phyloP scores from a whole-genome alignment of 805 yeast genomes.

The Suhomyces sp. region DNA sequence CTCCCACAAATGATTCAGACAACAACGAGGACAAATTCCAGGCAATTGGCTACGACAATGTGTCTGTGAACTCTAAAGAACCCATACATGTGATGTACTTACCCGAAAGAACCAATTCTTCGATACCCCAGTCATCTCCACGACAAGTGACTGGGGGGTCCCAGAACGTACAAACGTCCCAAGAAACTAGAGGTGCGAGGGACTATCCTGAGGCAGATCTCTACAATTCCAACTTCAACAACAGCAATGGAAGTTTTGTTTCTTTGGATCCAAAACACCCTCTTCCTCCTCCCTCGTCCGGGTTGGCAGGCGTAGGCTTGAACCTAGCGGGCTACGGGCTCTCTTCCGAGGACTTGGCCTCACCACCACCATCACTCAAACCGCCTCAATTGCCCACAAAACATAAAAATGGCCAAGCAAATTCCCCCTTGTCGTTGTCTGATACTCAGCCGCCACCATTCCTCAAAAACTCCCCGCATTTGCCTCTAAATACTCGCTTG shows the following conservation, averaged over 20 bases:
- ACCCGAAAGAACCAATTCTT: slow-evolving; percentile 14
- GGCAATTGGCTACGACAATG: slow-evolving; percentile 36
- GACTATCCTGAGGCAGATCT: neutral
- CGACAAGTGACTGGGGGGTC: slow-evolving; percentile 5
- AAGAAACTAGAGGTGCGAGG: neutral
- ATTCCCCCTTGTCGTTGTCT: neutral
- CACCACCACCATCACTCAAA: slow-evolving; percentile 21
- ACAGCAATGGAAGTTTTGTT: slow-evolving; percentile 6
- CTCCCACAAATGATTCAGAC: neutral
- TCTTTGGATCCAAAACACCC: slow-evolving; percentile 14
- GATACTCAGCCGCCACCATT: slow-evolving; percentile 3
- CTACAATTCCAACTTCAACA: neutral
- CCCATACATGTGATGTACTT: slow-evolving; percentile 30
- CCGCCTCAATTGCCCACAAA: neutral
- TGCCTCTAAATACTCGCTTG: slow-evolving; percentile 2
- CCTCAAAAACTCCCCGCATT: neutral
- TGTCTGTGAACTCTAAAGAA: slow-evolving; percentile 19
- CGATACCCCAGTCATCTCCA: slow-evolving; percentile 2
- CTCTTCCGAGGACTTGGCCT: slow-evolving; percentile 22
- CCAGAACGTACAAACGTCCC: slow-evolving; percentile 1
- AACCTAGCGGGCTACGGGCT: slow-evolving; percentile 28
- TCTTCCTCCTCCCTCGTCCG: neutral
- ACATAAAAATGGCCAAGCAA: neutral
- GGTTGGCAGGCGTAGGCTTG: slow-evolving; percentile 22
- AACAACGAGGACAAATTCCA: slow-evolving; percentile 22